Base-by-base conservation (phyloP, 2,329 filamentous ascomycete species). In the Raffaelea arxii region DNA sequence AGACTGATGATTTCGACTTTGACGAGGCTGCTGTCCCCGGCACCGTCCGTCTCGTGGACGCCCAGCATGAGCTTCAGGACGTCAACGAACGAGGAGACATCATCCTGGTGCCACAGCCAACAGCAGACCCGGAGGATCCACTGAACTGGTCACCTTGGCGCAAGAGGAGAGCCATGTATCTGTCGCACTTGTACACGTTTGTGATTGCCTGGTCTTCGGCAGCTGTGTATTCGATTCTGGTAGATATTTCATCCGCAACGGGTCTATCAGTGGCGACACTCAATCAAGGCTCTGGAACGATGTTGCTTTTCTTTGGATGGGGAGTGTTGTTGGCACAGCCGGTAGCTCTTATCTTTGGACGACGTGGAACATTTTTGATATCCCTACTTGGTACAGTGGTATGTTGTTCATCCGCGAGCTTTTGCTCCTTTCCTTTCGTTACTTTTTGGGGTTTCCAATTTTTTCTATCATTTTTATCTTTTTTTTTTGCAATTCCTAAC, bases 131-230 rank as follows among this genome's bases (percentile, higher is more conserved):
- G 1, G 70, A 71, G 10, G 74, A 78, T 51, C 74, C 75, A 2
- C 56, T 70, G 46, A 67, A 76, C 46, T 80, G 75, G 75, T 64
- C 70, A 0, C 52, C 53, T 6, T 50, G 62, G 3, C 75, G 73
- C 60, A 77, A 77, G 59, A 72, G 71, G 68, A 44, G 61, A 23
- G 54, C 60, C 4, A 57, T 57, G 5, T 51, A 52, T 18, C n/a
- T n/a, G n/a, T n/a, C n/a, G n/a, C n/a, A n/a, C n/a, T n/a, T n/a
- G n/a, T n/a, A n/a, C n/a, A n/a, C n/a, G n/a, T 61, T 71, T 42
- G 67, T 67, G 58, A 62, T 65, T 16, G 72, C 71, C 14, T 68
- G 75, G 41, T 62, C 71, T 2, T 62, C 63, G 18, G 65, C 70
- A 2, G 64, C 68, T 7, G 65, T 71, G 16, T n/a, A n/a, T n/a